These are phyloP conservation scores for Phaeosphaeria sp. DNA, from an alignment of 2,329 filamentous ascomycete genomes.

Conservation along the genomic window DNA sequence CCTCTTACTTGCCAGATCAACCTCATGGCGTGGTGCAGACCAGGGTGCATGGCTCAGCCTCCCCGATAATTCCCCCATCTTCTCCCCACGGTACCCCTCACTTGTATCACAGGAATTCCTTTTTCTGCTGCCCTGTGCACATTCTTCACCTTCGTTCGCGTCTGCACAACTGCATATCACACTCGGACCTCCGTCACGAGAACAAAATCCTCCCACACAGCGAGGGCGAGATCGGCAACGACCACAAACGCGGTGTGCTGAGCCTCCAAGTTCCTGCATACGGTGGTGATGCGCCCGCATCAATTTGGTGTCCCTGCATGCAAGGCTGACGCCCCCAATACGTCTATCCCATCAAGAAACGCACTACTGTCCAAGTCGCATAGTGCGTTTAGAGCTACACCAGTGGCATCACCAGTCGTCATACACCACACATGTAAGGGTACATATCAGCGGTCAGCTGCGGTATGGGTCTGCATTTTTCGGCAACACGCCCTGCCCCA, in stretches of 20 bases:
- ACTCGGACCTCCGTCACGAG: constrained; percentile 18
- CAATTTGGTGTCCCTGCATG: constrained; percentile 3
- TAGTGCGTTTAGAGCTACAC: neutral
- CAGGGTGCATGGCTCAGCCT: neutral
- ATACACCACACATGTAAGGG: neutral
- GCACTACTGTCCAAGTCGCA: neutral
- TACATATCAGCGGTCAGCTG: neutral
- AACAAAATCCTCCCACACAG: constrained; percentile 8
- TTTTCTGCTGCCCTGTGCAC: constrained; percentile 12
- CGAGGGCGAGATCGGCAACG: constrained; percentile 13
- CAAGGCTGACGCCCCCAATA: constrained; percentile 2
- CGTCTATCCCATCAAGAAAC: neutral
- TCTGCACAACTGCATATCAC: constrained; percentile 13
- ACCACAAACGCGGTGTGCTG: constrained; percentile 19
- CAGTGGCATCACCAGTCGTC: neutral
- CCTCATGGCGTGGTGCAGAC: neutral
- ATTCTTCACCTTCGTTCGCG: constrained; percentile 4
- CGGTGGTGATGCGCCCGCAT: constrained; percentile 17
- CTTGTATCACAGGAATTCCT: constrained; percentile 6
- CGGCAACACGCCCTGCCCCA: neutral
- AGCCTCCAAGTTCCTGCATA: constrained; percentile 24
- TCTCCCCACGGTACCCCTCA: neutral
- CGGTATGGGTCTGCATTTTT: neutral
- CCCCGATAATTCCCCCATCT: neutral
- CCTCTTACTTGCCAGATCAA: neutral